Evolutionary conservation across 106 monocot species (phyloP).

Genomic region (Dendrobium nobile): DNA sequence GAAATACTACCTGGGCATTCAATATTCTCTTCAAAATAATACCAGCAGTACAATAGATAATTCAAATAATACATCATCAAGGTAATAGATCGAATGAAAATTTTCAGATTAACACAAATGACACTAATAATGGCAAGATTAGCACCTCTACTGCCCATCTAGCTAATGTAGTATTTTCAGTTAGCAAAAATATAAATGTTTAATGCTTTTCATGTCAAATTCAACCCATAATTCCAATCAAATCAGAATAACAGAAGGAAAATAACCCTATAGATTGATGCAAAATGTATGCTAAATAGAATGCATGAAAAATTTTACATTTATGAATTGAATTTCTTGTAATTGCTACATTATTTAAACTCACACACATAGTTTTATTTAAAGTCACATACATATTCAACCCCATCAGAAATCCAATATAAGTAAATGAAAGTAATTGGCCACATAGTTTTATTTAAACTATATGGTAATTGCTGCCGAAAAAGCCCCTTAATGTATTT

Average conservation of each 20-base stretch:
- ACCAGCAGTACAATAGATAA: slow-evolving; percentile 4
- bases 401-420: background rate
- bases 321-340: background rate
- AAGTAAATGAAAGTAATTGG: background rate
- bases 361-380: background rate
- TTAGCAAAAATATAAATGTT: background rate
- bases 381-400: background rate
- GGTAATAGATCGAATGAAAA: background rate
- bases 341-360: background rate
- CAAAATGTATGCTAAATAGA: background rate
- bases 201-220: background rate
- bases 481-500: background rate
- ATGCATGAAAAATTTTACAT: background rate
- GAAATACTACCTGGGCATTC: slow-evolving; percentile 75
- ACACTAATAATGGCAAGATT: background rate
- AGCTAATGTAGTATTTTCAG: background rate
- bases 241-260: background rate
- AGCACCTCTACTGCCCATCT: background rate
- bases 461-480: background rate
- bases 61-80: background rate
- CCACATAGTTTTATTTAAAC: background rate
- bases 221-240: background rate
- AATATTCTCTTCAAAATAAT: slow-evolving; percentile 12
- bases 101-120: background rate
- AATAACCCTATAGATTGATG: background rate